phyloP scores from a whole-genome alignment of 179 eudicot genomes.

The Kewa caespitosa region DNA sequence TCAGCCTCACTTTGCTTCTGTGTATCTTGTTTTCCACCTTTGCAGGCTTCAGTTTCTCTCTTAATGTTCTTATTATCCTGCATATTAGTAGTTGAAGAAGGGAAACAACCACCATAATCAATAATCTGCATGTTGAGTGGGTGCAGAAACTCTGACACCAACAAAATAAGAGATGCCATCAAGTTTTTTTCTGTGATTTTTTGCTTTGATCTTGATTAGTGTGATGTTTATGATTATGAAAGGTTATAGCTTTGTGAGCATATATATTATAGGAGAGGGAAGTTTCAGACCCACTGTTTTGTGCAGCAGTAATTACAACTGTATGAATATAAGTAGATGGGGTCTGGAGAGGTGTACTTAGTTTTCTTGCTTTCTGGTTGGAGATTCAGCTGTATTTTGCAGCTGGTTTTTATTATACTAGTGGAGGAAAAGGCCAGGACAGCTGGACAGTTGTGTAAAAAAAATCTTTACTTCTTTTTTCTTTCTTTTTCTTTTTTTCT shows the following conservation, averaged over 20 bases:
- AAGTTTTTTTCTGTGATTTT: neutral
- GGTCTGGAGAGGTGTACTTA: neutral
- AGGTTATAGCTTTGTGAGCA: too few species aligned
- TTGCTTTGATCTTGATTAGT: too few species aligned
- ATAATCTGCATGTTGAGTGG: conserved; percentile 26
- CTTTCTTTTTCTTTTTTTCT: too few species aligned
- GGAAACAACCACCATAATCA: conserved; percentile 7
- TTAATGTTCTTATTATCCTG: neutral
- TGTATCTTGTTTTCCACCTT: conserved; percentile 6
- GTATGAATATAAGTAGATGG: too few species aligned
- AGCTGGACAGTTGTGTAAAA: too few species aligned
- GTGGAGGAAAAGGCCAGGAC: too few species aligned
- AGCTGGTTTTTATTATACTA: conserved; percentile 15
- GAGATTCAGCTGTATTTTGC: neutral
- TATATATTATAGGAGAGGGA: too few species aligned
- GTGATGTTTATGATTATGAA: too few species aligned
- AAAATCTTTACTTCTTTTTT: too few species aligned
- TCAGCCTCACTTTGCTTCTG: conserved; percentile 7
- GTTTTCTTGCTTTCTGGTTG: neutral
- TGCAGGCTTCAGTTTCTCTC: neutral
- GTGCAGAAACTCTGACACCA: conserved; percentile 34
- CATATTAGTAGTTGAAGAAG: neutral
- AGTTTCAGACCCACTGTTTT: too few species aligned
- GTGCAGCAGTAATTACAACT: too few species aligned
- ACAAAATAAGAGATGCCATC: conserved; percentile 39